Percentiles rank a stretch among this genome's conserved stretches.
Conservation (phyloP, 352 stramenopile species). For the Pythium rhizo-oryzae region DNA sequence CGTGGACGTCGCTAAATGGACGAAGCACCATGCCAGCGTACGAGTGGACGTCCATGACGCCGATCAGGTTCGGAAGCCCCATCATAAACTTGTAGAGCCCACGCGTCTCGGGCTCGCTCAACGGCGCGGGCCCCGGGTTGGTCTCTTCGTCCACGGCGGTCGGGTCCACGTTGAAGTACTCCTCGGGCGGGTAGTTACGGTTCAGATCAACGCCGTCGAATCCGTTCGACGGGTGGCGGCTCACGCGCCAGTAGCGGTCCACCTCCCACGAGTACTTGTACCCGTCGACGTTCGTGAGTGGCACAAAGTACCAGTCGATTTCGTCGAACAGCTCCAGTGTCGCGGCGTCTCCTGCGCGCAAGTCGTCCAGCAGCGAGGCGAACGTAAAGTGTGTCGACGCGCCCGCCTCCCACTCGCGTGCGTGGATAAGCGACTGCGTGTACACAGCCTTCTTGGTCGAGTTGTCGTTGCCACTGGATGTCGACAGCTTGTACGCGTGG, state of each 20-base stretch:
- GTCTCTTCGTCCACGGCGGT: slow-evolving; percentile 48
- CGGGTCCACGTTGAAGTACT: slow-evolving; percentile 59
- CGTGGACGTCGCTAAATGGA: slow-evolving; percentile 59
- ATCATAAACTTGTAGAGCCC: slow-evolving; percentile 63
- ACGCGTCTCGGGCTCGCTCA: slow-evolving; percentile 60
- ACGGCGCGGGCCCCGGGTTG: slow-evolving; percentile 52
- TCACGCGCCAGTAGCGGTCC: slow-evolving; percentile 72
- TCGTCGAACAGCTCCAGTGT: slow-evolving; percentile 32
- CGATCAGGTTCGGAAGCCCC: slow-evolving; percentile 41
- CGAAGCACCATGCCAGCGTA: slow-evolving; percentile 62
- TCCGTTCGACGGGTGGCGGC: slow-evolving; percentile 39
- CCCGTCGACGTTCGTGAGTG: slow-evolving; percentile 78
- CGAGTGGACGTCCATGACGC: slow-evolving; percentile 69
- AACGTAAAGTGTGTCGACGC: slow-evolving; percentile 30
- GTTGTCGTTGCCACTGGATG: neutral
- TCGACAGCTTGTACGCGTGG: slow-evolving; percentile 66
- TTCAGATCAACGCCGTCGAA: slow-evolving; percentile 75
- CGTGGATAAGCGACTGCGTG: slow-evolving; percentile 66
- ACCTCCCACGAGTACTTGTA: slow-evolving; percentile 74
- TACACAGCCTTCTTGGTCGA: slow-evolving; percentile 52
- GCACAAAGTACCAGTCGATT: slow-evolving; percentile 81
- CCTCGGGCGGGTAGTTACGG: slow-evolving; percentile 63
- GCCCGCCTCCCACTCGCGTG: slow-evolving; percentile 34
- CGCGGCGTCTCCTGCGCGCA: slow-evolving; percentile 5
- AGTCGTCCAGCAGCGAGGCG: slow-evolving; percentile 28